These are phyloP conservation scores for Somion occarium DNA, from an alignment of 1,284 basidiomycete species.

Conservation along the genomic window DNA sequence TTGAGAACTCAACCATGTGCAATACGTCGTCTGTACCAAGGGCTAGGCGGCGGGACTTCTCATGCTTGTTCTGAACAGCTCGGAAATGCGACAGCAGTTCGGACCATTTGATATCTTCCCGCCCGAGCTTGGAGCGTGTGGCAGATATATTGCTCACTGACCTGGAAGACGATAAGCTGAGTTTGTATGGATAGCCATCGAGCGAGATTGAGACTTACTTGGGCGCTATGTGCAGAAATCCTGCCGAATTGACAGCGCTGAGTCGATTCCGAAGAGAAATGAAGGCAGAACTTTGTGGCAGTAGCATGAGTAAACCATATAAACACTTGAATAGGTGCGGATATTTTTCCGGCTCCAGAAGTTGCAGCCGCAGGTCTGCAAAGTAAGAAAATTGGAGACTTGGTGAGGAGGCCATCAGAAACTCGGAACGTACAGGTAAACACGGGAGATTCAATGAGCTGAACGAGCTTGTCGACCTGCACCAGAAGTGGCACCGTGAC, in stretches of 20 bases:
- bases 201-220: too few relatives aligned
- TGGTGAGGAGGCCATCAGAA: not conserved
- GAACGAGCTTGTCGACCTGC: slow-evolving; percentile 97
- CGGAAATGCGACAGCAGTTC: slow-evolving; percentile 87
- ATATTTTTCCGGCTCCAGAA: slow-evolving; percentile 95
- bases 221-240: slow-evolving; percentile 85
- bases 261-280: slow-evolving; percentile 91
- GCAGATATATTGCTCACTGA: slow-evolving; percentile 33
- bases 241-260: slow-evolving; percentile 92
- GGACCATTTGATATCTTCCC: slow-evolving; percentile 93
- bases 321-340: slow-evolving; percentile 97
- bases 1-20: slow-evolving; percentile 37
- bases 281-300: slow-evolving; percentile 97
- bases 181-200: too few relatives aligned
- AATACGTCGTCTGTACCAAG: slow-evolving; percentile 44
- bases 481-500: slow-evolving; percentile 93
- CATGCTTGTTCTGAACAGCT: slow-evolving; percentile 77
- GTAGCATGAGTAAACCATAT: slow-evolving; percentile 95
- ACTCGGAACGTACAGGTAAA: slow-evolving; percentile 76
- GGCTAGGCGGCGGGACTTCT: slow-evolving; percentile 76
- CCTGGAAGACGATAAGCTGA: not conserved
- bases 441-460: slow-evolving; percentile 96
- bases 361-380: slow-evolving; percentile 89
- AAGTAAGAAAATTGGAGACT: too few relatives aligned
- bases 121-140: slow-evolving; percentile 69